phyloP scores from a whole-genome alignment of 306 rosid species.

The Cucurbita argyrosperma region DNA sequence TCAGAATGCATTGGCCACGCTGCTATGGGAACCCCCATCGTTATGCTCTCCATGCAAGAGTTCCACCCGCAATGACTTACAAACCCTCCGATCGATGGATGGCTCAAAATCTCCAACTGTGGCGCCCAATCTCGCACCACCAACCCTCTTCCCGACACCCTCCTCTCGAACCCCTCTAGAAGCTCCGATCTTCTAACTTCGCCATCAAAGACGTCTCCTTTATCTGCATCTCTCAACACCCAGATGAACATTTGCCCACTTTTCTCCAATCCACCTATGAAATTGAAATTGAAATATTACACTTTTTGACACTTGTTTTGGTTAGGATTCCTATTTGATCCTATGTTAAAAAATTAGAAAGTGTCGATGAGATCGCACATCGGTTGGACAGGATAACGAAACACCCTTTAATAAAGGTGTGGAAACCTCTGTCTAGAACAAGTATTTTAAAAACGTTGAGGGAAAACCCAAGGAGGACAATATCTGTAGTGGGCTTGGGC shows the following conservation, averaged over 20 bases:
- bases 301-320: too few relatives aligned
- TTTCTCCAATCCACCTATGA: conserved; percentile 17
- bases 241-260: conserved; percentile 48
- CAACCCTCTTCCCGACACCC: conserved; percentile 22
- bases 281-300: too few relatives aligned
- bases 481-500: too few relatives aligned
- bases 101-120: conserved; percentile 43
- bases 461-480: too few relatives aligned
- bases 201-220: conserved; percentile 23
- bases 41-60: conserved; percentile 60
- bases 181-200: conserved; percentile 12
- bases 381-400: too few relatives aligned
- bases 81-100: conserved; percentile 42
- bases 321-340: too few relatives aligned
- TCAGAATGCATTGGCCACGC: conserved; percentile 82
- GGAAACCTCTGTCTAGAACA: too few relatives aligned
- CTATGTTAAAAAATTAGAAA: too few relatives aligned
- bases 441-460: too few relatives aligned
- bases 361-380: too few relatives aligned
- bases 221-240: conserved; percentile 64
- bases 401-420: too few relatives aligned
- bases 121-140: conserved; percentile 61
- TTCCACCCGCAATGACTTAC: conserved; percentile 78
- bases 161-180: conserved; percentile 45
- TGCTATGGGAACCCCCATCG: conserved; percentile 54